phyloP scores from a whole-genome alignment of 1,284 basidiomycete genomes.

The Gastroboletus turbinatus region DNA sequence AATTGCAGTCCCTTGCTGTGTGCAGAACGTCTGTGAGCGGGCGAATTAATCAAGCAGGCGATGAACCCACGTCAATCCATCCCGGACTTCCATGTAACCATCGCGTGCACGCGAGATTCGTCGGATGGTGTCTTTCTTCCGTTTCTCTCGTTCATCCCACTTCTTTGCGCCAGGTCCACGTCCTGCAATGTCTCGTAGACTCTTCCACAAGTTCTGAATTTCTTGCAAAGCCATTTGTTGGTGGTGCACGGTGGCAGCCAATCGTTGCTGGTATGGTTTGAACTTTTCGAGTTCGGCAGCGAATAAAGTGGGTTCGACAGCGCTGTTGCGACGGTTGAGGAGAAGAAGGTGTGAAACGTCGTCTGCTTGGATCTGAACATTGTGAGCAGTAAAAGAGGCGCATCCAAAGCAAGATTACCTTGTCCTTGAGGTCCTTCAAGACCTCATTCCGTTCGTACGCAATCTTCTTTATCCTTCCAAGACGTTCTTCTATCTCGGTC shows the following conservation, averaged over 20 bases:
- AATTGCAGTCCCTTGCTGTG: conserved; percentile 83
- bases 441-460: conserved; percentile 83
- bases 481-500: conserved; percentile 74
- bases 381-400: background rate
- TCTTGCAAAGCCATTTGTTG: conserved; percentile 75
- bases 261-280: conserved; percentile 83
- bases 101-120: conserved; percentile 77
- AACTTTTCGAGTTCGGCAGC: conserved; percentile 96
- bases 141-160: conserved; percentile 78
- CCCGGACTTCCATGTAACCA: conserved; percentile 82
- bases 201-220: conserved; percentile 68
- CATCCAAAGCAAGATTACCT: conserved; percentile 44
- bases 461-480: conserved; percentile 80
- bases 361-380: conserved; percentile 81
- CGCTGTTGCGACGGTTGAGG: conserved; percentile 84
- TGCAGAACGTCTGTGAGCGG: conserved; percentile 4
- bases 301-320: conserved; percentile 86
- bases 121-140: conserved; percentile 71
- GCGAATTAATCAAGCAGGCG: background rate
- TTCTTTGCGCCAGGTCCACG: conserved; percentile 70
- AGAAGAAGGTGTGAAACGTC: conserved; percentile 95
- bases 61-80: conserved; percentile 73
- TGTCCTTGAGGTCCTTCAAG: conserved; percentile 92
- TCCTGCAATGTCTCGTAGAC: conserved; percentile 69
- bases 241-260: conserved; percentile 74